Evolutionary conservation across 148 eudicot genomes (phyloP), one percentile per base, ranked within the genome.

Genomic region (Simmondsia chinensis): DNA sequence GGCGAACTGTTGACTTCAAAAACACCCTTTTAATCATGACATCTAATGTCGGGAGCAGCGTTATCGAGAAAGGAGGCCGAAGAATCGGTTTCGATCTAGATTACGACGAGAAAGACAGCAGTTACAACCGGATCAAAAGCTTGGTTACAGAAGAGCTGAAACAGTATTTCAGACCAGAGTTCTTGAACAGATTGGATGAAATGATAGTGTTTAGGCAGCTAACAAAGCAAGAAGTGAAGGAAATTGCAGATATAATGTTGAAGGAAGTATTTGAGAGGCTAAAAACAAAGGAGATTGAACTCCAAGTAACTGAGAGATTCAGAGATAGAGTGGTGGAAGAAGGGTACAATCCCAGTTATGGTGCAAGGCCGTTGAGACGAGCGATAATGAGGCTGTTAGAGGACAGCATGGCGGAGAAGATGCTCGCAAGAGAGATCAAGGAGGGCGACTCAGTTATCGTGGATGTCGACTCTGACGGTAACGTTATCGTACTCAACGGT

Each of bases 21-120:
- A 62, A 77, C 53, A 66, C 73, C 0, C 48, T 77, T 10, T 20
- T 77, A 22, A 70, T 77, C 9, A 46, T 77, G 69, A 77, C 84
- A 1, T 77, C 84, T 1, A 77, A 73, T 12, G 63, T 73, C 0
- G 84, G 84, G 15, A 45, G 66, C 18, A 48, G 65, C 26, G 69
- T 64, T 40, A 69, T 69, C 14, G 54, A 64, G n/a, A 59, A 64
- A 42, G 70, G 65, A 11, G 57, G 61, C 8, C 47, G 54, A 4
- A 46, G 65, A 7, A 52, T 69, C 1, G 74, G n/a, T n/a, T n/a
- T n/a, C n/a, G n/a, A n/a, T n/a, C n/a, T n/a, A n/a, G n/a, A n/a
- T n/a, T n/a, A n/a, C n/a, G n/a, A n/a, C n/a, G 73, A 56, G 43
- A 68, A 68, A 40, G 73, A 68, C 26, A 57, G 64, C 24, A 57